Evolutionary conservation across 352 stramenopile species (phyloP), one percentile per base, ranked within the genome.

Genomic region (Phytopythium oedochilum): DNA sequence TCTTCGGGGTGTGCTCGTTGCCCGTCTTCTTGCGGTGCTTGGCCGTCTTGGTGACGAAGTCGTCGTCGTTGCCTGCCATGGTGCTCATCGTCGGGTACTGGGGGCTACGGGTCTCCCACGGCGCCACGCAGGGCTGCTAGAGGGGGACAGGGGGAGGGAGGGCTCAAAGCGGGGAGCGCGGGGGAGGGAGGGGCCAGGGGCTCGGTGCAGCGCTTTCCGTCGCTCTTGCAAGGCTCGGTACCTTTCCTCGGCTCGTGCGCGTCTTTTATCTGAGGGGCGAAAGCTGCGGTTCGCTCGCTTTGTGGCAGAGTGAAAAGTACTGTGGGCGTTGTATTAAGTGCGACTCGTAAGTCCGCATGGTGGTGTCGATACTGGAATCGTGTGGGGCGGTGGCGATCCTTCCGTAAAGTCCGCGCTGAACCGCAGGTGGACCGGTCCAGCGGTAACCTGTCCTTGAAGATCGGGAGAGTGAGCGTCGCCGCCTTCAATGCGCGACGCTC

Each of bases 41-140:
- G 59, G 75, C 75, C 42, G 75, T 88, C 72, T 86, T 90, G 39
- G 74, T 90, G 55, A 88, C 77, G 59, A 90, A 90, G 39, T 87
- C 77, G 57, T 87, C 80, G 61, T 86, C 73, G 60, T 66, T 75
- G 57, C 71, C 61, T 25, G 56, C 53, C 46, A 53, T 53, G 42
- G 39, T 68, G 54, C 59, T 71, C 59, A 66, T 77, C 59, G 61
- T 73, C 49, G 43, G 36, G n/a, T n/a, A n/a, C n/a, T n/a, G n/a
- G 8, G 17, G 14, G 55, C 18, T 7, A 31, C 26, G 17, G 12
- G 18, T n/a, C n/a, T 28, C 20, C 23, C 22, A 4, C 12, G 35
- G 18, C 15, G 35, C 14, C 12, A 7, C 22, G 20, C 22, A 17
- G 23, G n/a, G 47, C 46, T 44, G 47, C 5, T n/a, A n/a, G 15